These are phyloP conservation scores for Hericium rajendrae DNA, from an alignment of 768 basidiomycete genomes.

Conservation along the genomic window DNA sequence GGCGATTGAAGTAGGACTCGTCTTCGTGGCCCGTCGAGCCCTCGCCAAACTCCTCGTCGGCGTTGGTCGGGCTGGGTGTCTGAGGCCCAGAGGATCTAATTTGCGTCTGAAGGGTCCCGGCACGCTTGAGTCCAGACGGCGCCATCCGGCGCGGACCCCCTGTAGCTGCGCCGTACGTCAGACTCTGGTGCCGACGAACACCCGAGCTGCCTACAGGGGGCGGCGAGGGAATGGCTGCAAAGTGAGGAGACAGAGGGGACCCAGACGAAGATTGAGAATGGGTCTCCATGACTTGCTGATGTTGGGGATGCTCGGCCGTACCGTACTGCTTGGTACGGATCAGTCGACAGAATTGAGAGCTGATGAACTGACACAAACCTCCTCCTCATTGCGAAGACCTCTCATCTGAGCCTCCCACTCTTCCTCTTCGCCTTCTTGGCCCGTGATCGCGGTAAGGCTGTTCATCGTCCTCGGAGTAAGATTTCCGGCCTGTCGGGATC, in stretches of 20 bases:
- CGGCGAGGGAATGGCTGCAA: constrained; percentile 52
- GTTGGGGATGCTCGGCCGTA: constrained; percentile 21
- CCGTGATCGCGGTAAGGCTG: constrained; percentile 76
- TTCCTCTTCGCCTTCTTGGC: constrained; percentile 82
- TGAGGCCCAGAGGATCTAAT: constrained; percentile 30
- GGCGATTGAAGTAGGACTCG: constrained; percentile 40
- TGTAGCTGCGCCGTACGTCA: constrained; percentile 60
- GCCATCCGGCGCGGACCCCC: constrained; percentile 37
- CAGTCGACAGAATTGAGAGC: neutral
- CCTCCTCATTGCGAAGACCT: constrained; percentile 52
- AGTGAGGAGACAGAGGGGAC: constrained; percentile 61
- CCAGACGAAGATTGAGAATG: constrained; percentile 32
- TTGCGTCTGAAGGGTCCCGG: constrained; percentile 60
- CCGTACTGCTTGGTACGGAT: neutral
- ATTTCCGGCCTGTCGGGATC: constrained; percentile 38
- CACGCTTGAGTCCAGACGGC: constrained; percentile 52
- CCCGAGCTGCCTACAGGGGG: constrained; percentile 40
- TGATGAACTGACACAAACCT: constrained; percentile 32
- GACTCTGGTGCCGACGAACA: constrained; percentile 72
- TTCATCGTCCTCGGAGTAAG: constrained; percentile 67
- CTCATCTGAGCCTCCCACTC: constrained; percentile 70
- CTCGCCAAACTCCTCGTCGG: constrained; percentile 49
- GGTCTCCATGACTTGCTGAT: constrained; percentile 40
- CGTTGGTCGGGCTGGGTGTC: constrained; percentile 38
- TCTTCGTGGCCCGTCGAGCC: constrained; percentile 48